These are phyloP conservation scores for Brachypodium distachyon DNA, from an alignment of 202 grass and related monocot species.

Conservation along the genomic window DNA sequence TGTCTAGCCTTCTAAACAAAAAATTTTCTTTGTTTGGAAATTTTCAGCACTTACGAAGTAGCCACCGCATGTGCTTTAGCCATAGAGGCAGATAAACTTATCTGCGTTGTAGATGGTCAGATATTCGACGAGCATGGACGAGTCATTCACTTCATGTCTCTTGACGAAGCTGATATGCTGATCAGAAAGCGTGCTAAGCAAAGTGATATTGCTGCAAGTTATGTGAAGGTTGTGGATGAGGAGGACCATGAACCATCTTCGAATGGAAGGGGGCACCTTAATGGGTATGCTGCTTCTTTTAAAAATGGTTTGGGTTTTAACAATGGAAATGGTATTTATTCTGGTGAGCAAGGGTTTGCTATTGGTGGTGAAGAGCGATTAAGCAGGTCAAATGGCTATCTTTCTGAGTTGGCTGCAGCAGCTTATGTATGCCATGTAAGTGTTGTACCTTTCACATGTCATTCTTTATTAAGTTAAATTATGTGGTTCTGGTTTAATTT, in stretches of 20 bases:
- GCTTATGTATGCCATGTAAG: constrained; percentile 92
- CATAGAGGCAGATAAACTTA: constrained; percentile 90
- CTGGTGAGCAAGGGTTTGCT: constrained; percentile 86
- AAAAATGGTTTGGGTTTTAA: constrained; percentile 92
- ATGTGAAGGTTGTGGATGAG: constrained; percentile 65
- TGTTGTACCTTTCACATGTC: not conserved
- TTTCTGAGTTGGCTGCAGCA: constrained; percentile 85
- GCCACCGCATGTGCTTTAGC: constrained; percentile 92
- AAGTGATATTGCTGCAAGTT: constrained; percentile 89
- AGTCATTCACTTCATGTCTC: constrained; percentile 78
- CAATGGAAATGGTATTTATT: constrained; percentile 82
- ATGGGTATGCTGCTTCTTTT: constrained; percentile 62
- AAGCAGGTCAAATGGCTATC: constrained; percentile 87
- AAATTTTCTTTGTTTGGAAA: not conserved
- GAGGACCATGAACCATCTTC: constrained; percentile 23
- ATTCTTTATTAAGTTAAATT: not conserved
- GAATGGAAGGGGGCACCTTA: constrained; percentile 24
- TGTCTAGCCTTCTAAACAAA: constrained; percentile 18
- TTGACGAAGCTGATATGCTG: constrained; percentile 83
- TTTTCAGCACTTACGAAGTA: constrained; percentile 86
- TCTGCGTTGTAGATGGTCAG: constrained; percentile 80
- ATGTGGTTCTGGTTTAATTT: not conserved
- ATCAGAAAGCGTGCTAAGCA: constrained; percentile 86
- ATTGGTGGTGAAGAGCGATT: constrained; percentile 72
- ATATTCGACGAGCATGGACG: constrained; percentile 75